phyloP scores from a whole-genome alignment of 768 basidiomycete genomes.

The Amanita polypyramis region DNA sequence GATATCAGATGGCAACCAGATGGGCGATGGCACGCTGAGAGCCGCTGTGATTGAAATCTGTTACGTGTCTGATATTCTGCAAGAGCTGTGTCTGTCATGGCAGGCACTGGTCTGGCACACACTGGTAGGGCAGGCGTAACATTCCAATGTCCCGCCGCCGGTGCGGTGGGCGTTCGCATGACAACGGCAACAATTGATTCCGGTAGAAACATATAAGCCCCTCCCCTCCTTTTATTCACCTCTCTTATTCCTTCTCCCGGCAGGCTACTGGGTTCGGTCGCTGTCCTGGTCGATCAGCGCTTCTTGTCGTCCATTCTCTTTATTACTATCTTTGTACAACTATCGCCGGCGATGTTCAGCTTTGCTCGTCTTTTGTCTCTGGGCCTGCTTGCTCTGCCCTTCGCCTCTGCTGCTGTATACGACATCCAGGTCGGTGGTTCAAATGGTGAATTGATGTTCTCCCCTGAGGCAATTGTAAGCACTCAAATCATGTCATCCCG shows the following conservation, averaged over 20 bases:
- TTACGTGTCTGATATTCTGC: too few relatives aligned
- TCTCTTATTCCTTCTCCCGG: slow-evolving; percentile 14
- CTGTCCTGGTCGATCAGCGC: slow-evolving; percentile 12
- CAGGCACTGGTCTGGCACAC: too few relatives aligned
- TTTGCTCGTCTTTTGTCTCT: slow-evolving; percentile 24
- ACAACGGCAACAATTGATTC: not conserved
- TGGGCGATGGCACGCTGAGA: not conserved
- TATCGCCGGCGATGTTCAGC: slow-evolving; percentile 34
- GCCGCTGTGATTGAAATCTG: too few relatives aligned
- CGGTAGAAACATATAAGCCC: not conserved
- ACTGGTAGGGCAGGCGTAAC: too few relatives aligned
- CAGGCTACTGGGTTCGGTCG: slow-evolving; percentile 11
- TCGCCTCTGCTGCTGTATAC: slow-evolving; percentile 37
- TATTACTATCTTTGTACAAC: slow-evolving; percentile 20
- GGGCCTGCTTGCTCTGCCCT: slow-evolving; percentile 38
- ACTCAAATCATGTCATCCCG: too few relatives aligned
- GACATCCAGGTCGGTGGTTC: slow-evolving; percentile 42
- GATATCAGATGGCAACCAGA: not conserved
- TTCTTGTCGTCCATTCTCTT: slow-evolving; percentile 13
- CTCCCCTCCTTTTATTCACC: not conserved
- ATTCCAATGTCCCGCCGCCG: too few relatives aligned
- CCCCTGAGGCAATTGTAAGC: slow-evolving; percentile 45
- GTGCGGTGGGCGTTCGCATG: not conserved
- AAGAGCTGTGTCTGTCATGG: too few relatives aligned
- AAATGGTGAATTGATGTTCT: slow-evolving; percentile 29